Evolutionary conservation across 169 alveolate genomes (phyloP).

Genomic region (Blepharisma undulans): DNA sequence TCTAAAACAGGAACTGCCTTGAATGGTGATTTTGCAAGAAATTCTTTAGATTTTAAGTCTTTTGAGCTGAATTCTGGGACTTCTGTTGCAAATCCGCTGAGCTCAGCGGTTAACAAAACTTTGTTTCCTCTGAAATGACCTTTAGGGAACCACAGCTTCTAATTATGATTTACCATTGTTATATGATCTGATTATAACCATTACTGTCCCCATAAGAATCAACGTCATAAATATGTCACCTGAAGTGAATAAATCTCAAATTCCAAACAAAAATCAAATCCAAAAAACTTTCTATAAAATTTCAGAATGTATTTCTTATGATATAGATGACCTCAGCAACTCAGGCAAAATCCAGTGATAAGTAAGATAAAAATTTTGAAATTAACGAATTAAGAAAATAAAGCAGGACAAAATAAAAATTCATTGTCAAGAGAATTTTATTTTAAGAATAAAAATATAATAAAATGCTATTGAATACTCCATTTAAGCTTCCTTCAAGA

Average conservation of each 20-base stretch:
- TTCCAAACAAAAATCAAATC: background rate
- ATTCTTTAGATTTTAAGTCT: slow-evolving; percentile 37
- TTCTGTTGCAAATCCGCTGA: slow-evolving; percentile 45
- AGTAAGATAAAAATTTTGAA: too few relatives aligned
- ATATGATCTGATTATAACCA: background rate
- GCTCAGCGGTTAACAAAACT: slow-evolving; percentile 47
- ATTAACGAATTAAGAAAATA: too few relatives aligned
- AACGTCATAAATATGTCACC: background rate
- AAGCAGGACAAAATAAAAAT: background rate
- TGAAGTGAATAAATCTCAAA: background rate
- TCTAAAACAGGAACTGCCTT: slow-evolving; percentile 75
- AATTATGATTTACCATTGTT: background rate
- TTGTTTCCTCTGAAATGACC: slow-evolving; percentile 55
- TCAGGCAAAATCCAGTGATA: too few relatives aligned
- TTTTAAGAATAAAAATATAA: background rate
- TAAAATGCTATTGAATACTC: slow-evolving; percentile 15
- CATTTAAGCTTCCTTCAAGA: background rate
- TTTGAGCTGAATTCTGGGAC: background rate
- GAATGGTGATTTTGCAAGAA: slow-evolving; percentile 58
- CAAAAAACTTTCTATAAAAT: background rate
- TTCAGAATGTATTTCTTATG: background rate
- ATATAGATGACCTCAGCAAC: background rate
- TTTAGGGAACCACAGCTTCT: slow-evolving; percentile 44
- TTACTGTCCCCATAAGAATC: background rate
- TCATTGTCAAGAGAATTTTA: too few relatives aligned